Conservation (phyloP, 2,329 filamentous ascomycete genomes). For the Cadophora luteo-olivacea region DNA sequence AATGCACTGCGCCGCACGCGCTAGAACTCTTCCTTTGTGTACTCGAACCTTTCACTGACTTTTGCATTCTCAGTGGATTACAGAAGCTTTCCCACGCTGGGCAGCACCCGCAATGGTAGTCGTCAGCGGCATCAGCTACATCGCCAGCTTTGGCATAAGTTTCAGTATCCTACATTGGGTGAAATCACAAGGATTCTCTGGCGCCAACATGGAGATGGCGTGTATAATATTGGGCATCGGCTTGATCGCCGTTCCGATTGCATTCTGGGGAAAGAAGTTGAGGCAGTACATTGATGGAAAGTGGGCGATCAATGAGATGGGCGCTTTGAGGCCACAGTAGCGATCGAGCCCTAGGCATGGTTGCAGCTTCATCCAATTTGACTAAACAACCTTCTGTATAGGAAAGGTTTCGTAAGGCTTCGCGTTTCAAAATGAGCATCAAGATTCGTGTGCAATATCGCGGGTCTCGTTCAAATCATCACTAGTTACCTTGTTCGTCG, state of each 20-base stretch:
- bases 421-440: not conserved
- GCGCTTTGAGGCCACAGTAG: constrained; percentile 21
- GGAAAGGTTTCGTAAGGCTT: not conserved
- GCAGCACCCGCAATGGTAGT: constrained; percentile 28
- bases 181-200: constrained; percentile 15
- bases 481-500: not conserved
- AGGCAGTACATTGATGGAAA: constrained; percentile 21
- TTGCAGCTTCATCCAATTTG: no score
- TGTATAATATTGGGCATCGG: constrained; percentile 26
- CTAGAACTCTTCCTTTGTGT: no score
- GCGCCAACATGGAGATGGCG: constrained; percentile 24
- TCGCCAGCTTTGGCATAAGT: constrained; percentile 28
- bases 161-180: constrained; percentile 29
- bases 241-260: constrained; percentile 23
- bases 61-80: constrained; percentile 21
- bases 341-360: no score
- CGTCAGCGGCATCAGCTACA: constrained; percentile 25
- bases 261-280: constrained; percentile 25
- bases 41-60: not conserved
- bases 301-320: constrained; percentile 18
- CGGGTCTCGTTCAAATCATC: not conserved
- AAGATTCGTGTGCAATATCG: not conserved
- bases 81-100: constrained; percentile 35
- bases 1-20: no score
- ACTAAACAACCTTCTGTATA: no score